Evolutionary conservation across 1,139 yeast species (phyloP), one percentile per base, ranked within the genome.

Genomic region (Yamadazyma spencermartinsiae): DNA sequence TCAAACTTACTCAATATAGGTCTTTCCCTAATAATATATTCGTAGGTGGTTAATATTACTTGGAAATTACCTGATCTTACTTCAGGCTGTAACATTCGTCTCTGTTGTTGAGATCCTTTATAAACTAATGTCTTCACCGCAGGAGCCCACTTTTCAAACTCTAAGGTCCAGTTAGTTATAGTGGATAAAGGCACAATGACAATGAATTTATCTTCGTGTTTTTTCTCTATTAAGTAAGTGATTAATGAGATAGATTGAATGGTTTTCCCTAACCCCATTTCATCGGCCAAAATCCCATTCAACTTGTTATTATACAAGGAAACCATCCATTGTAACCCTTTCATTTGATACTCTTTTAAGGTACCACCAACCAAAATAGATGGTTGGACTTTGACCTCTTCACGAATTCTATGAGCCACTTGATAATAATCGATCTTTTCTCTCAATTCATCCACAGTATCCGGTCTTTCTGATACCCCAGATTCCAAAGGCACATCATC

Each of bases 261-360:
- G 0, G 98, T 92, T 59, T 92, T 92, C 45, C 98, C 98, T 39
- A 92, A 70, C 11, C 98, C 98, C 98, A 90, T 89, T 63, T 94
- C 99, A 65, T 94, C 98, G 5, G 98, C 98, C 43, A 90, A 68
- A 46, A 90, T 90, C 69, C 98, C 98, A 60, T 92, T 90, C 55
- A 92, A 73, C 60, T 89, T 92, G 63, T 92, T 92, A 61, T 92
- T 92, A 61, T 77, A 90, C 43, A 92, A 72, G 0, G 98, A 90
- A 4, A 90, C 95, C 98, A 92, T 90, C 98, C 98, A 90, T 61
- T 92, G 96, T 43, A 90, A 72, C 59, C 98, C 98, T 63, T 87
- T 88, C 44, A 90, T 33, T 67, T 90, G 98, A 59, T 92, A 92
- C 56, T 92, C 98, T 61, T 92, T 92, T 57, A 92, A 72, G 1